These are phyloP conservation scores for Fomitopsis pulvina DNA, from an alignment of 768 basidiomycete species.

Conservation along the genomic window DNA sequence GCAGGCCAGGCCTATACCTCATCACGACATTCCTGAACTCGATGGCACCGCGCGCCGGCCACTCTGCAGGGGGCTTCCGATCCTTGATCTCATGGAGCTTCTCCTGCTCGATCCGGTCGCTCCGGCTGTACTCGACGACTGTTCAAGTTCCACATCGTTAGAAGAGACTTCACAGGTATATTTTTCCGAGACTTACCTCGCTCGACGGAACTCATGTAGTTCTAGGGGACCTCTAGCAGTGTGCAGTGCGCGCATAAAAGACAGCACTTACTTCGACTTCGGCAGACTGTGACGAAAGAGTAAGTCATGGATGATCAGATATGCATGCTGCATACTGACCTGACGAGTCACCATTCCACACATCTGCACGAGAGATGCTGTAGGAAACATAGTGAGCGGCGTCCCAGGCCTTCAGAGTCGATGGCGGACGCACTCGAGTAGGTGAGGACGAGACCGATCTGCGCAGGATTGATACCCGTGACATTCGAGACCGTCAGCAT, in stretches of 20 bases:
- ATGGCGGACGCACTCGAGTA: slow-evolving; percentile 43
- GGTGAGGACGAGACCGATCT: slow-evolving; percentile 68
- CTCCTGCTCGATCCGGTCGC: slow-evolving; percentile 68
- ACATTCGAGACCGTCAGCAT: slow-evolving; percentile 55
- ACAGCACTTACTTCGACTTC: slow-evolving; percentile 64
- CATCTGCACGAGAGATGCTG: slow-evolving; percentile 45
- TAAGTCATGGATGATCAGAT: background rate
- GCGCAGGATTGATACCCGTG: slow-evolving; percentile 53
- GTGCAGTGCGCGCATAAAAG: no score
- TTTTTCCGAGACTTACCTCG: slow-evolving; percentile 32
- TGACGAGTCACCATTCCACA: slow-evolving; percentile 51
- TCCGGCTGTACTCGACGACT: slow-evolving; percentile 51
- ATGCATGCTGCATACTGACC: slow-evolving; percentile 7
- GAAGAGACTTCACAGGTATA: background rate
- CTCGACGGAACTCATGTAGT: slow-evolving; percentile 64
- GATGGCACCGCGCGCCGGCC: slow-evolving; percentile 73
- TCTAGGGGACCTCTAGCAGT: slow-evolving; percentile 62
- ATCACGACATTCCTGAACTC: slow-evolving; percentile 73
- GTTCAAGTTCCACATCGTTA: background rate
- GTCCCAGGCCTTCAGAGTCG: background rate
- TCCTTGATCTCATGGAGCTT: slow-evolving; percentile 61
- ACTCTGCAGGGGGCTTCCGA: slow-evolving; percentile 48
- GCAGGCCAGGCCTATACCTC: slow-evolving; percentile 83
- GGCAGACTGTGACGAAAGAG: no score
- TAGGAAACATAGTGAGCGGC: background rate